phyloP scores from a whole-genome alignment of 169 alveolate genomes.

The Plasmodium gonderi region DNA sequence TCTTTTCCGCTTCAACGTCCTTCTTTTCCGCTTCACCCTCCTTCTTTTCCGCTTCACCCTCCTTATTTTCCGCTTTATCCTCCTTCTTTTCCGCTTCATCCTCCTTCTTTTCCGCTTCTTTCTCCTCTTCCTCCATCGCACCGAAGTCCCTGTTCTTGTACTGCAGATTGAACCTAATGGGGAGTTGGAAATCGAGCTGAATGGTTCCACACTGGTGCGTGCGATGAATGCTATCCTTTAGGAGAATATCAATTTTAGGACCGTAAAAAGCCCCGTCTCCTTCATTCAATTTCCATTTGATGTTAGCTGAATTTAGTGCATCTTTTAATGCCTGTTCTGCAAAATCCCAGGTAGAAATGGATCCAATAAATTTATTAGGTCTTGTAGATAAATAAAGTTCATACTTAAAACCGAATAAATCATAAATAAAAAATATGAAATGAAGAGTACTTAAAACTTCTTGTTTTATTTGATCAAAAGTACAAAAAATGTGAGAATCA shows the following conservation, averaged over 20 bases:
- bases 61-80: background rate
- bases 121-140: conserved; percentile 31
- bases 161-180: conserved; percentile 96
- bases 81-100: background rate
- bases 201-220: conserved; percentile 99
- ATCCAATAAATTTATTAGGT: conserved; percentile 97
- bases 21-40: background rate
- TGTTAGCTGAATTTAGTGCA: conserved; percentile 94
- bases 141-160: conserved; percentile 93
- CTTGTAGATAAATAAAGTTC: conserved; percentile 96
- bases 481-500: conserved; percentile 99
- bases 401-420: conserved; percentile 94
- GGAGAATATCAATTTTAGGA: conserved; percentile 98
- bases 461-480: conserved; percentile 93
- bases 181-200: conserved; percentile 98
- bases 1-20: background rate
- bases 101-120: background rate
- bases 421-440: conserved; percentile 94
- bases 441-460: conserved; percentile 94
- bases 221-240: conserved; percentile 97
- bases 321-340: conserved; percentile 95
- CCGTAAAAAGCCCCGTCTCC: conserved; percentile 99
- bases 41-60: background rate
- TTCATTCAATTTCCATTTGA: conserved; percentile 95
- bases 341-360: conserved; percentile 94